phyloP scores from a whole-genome alignment of 306 rosid species.

The Benincasa hispida region DNA sequence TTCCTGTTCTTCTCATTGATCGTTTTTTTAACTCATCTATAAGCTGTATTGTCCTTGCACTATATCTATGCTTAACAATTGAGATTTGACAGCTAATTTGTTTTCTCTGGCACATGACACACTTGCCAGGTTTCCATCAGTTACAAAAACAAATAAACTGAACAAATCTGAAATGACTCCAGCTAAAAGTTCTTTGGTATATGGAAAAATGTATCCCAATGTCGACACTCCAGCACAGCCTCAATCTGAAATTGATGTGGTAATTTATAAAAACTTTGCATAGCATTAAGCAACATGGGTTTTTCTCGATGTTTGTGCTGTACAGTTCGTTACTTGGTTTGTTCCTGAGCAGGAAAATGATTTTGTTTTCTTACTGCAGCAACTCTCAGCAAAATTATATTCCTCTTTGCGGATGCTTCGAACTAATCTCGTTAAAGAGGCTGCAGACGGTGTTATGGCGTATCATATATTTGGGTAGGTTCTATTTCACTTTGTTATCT shows the following conservation, averaged over 20 bases:
- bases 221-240: conserved; percentile 31
- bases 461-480: conserved; percentile 78
- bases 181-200: conserved; percentile 54
- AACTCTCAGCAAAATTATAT: conserved; percentile 62
- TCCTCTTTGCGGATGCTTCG: conserved; percentile 60
- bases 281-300: background rate
- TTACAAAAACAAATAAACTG: conserved; percentile 34
- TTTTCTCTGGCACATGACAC: conserved; percentile 3
- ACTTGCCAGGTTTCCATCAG: conserved; percentile 53
- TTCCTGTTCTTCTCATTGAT: background rate
- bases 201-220: conserved; percentile 30
- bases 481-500: conserved; percentile 1
- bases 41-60: background rate
- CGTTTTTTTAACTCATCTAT: background rate
- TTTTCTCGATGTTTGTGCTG: conserved; percentile 2
- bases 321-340: conserved; percentile 1
- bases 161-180: conserved; percentile 40
- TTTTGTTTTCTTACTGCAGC: conserved; percentile 24
- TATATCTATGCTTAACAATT: conserved; percentile 13
- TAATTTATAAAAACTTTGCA: conserved; percentile 11
- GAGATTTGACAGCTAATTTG: conserved; percentile 6
- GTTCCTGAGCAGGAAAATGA: background rate
- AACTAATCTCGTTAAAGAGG: conserved; percentile 46
- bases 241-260: conserved; percentile 54
- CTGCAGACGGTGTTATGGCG: conserved; percentile 63